Base-by-base conservation (phyloP, 805 yeast species). In the Candida ortonii region DNA sequence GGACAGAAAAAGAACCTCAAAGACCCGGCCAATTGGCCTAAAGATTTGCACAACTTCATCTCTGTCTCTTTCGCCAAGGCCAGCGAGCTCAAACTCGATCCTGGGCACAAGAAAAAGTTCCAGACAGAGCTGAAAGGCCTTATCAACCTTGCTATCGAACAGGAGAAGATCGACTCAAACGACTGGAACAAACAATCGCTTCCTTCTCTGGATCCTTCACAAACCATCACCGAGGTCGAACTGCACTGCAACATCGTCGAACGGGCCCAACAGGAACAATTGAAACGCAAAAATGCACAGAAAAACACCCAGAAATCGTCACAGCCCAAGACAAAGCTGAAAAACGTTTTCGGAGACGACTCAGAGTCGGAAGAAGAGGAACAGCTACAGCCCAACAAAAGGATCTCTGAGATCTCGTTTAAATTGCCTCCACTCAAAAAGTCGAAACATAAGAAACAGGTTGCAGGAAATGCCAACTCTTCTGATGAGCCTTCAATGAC, bases 161-260 rank as follows among this genome's bases (percentile, higher is more conserved):
- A 64, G 29, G 59, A 61, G 15, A 65, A 64, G 25, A 46, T 80
- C 3, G 65, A 70, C 59, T 43, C 55, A 1, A 77, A 73, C 42
- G 70, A 77, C 39, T 81, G 88, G 88, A 51, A 47, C 3, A 43
- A 30, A 8, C 78, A 75, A 50, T 55, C 57, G 19, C 43, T 80
- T 5, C 86, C 86, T 43, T 69, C 29, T 46, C 65, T 41, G 17
- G 31, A 37, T 18, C 45, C 44, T 1, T 25, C 18, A 9, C 19
- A 31, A 32, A 22, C 42, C 10, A 17, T 14, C 6, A 34, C 30
- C 28, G 25, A 30, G 26, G 30, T 53, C 3, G 48, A 50, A n/a
- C 38, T 55, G 23, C 29, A 43, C 14, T 48, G 49, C 29, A 46
- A 53, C 27, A 23, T 35, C 13, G 19, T 38, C 9, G 25, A 25